phyloP scores from a whole-genome alignment of 768 basidiomycete genomes.

The Dioszegia aurantiaca region DNA sequence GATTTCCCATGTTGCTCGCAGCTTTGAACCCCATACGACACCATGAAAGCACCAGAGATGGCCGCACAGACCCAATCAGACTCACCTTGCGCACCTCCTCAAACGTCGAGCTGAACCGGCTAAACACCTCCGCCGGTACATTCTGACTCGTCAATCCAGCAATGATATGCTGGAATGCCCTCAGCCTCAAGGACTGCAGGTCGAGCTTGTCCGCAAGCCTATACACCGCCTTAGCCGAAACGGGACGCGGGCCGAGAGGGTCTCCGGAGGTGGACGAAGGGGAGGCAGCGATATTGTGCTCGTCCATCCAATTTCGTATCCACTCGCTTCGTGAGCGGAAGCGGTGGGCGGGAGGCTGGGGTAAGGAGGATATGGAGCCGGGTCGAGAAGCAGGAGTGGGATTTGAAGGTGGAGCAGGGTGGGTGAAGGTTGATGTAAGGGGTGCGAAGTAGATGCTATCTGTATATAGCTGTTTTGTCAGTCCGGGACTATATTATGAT shows the following conservation, averaged over 20 bases:
- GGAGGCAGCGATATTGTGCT: conserved; percentile 26
- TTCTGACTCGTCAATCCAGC: conserved; percentile 73
- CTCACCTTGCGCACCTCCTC: conserved; percentile 72
- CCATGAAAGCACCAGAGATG: no score
- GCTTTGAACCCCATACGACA: no score
- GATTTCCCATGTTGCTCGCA: no score
- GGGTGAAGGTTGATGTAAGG: conserved; percentile 62
- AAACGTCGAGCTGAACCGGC: conserved; percentile 76
- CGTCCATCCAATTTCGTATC: conserved; percentile 67
- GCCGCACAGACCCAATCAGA: conserved; percentile 8
- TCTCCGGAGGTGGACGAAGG: conserved; percentile 39
- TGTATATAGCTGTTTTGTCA: conserved; percentile 66
- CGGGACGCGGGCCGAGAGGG: conserved; percentile 65
- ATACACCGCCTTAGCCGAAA: conserved; percentile 81
- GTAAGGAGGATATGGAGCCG: conserved; percentile 14
- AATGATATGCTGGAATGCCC: conserved; percentile 76
- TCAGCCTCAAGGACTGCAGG: conserved; percentile 67
- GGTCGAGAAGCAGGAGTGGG: conserved; percentile 7
- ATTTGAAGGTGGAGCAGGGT: conserved; percentile 51
- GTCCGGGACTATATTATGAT: background rate
- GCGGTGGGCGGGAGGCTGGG: conserved; percentile 10
- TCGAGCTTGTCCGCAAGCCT: conserved; percentile 75
- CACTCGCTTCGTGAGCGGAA: conserved; percentile 57
- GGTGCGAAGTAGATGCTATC: conserved; percentile 81
- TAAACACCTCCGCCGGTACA: conserved; percentile 81